These are phyloP conservation scores for Zalaria sp. DNA, from an alignment of 2,329 filamentous ascomycete genomes.

Conservation along the genomic window DNA sequence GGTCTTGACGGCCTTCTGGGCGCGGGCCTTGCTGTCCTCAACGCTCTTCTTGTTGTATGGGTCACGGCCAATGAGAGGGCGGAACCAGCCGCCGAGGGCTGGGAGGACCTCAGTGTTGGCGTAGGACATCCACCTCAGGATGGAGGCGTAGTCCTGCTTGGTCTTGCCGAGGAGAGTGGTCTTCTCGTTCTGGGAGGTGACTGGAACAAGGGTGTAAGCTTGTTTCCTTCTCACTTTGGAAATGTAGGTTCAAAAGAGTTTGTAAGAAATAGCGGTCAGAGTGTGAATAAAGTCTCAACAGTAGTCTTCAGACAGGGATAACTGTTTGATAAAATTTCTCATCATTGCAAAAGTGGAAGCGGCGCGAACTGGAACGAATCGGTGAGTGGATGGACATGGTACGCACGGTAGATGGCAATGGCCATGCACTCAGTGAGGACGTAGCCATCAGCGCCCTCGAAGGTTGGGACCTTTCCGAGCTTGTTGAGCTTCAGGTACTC, in stretches of 20 bases:
- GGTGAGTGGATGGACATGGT: slow-evolving; percentile 92
- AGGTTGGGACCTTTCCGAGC: slow-evolving; percentile 84
- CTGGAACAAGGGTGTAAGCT: slow-evolving; percentile 32
- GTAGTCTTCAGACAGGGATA: slow-evolving; percentile 95
- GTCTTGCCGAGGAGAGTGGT: slow-evolving; percentile 98
- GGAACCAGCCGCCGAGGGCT: slow-evolving; percentile 65
- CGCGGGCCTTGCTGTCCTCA: slow-evolving; percentile 60
- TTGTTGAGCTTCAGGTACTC: slow-evolving; percentile 80
- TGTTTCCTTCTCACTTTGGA: slow-evolving; percentile 6
- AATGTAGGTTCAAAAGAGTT: slow-evolving; percentile 6
- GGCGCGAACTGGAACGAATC: slow-evolving; percentile 1
- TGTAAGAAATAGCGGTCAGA: slow-evolving; percentile 40
- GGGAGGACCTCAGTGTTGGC: slow-evolving; percentile 78
- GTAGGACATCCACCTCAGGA: slow-evolving; percentile 96
- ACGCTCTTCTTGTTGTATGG: slow-evolving; percentile 97
- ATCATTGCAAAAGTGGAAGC: slow-evolving; percentile 43
- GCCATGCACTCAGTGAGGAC: slow-evolving; percentile 79
- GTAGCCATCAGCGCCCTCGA: slow-evolving; percentile 85
- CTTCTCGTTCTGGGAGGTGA: slow-evolving; percentile 99
- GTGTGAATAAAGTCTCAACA: slow-evolving; percentile 84
- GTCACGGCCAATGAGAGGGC: slow-evolving; percentile 65
- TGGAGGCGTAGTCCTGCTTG: slow-evolving; percentile 99
- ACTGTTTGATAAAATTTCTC: slow-evolving; percentile 62
- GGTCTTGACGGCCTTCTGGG: slow-evolving; percentile 53
- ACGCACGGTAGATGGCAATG: slow-evolving; percentile 87